Base-by-base conservation (phyloP, 768 basidiomycete genomes). In the Terana coerulea region DNA sequence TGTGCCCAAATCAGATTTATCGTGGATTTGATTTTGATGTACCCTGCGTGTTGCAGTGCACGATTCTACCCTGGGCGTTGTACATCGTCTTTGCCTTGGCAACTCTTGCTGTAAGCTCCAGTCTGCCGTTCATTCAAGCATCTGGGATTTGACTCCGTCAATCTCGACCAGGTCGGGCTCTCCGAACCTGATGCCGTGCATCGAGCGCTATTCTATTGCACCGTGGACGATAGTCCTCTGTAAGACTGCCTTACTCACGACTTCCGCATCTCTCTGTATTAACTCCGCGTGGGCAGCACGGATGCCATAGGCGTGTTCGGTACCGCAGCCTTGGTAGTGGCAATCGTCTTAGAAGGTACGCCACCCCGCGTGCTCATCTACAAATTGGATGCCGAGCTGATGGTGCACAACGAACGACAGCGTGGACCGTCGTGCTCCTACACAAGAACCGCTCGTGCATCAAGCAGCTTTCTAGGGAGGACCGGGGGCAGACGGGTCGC, bases 271-370 rank as follows among this genome's bases (percentile, higher is more conserved):
- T 10, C 24, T 21, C 9, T 22, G 37, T 33, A 24, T 11, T 17
- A 15, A 19, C 26, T 24, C 17, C 17, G 8, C 12, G 14, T 21
- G 8, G 14, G 24, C 29, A 55, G 54, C 11, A 51, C 54, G 3
- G 11, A 30, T n/a, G 42, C 49, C 19, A 11, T 55, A 7, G 48
- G 54, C n/a, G 30, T 46, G 5, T 10, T 49, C 6, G 54, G 49
- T 3, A 37, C 49, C 22, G 42, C 51, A 6, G 33, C 52, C 8
- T 37, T 46, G 35, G 28, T 28, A 12, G 34, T 33, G 10, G 52
- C 55, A 6, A 52, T 53, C 37, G 25, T 53, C 19, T 33, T 57
- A 5, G 52, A 52, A 41, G 28, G 55, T 57, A 17, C 30, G 55
- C 36, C 26, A 10, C 29, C 15, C 8, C 51, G 24, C 5, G 5